Conservation (phyloP, 2,329 filamentous ascomycete species). For the Alternaria metachromatica region DNA sequence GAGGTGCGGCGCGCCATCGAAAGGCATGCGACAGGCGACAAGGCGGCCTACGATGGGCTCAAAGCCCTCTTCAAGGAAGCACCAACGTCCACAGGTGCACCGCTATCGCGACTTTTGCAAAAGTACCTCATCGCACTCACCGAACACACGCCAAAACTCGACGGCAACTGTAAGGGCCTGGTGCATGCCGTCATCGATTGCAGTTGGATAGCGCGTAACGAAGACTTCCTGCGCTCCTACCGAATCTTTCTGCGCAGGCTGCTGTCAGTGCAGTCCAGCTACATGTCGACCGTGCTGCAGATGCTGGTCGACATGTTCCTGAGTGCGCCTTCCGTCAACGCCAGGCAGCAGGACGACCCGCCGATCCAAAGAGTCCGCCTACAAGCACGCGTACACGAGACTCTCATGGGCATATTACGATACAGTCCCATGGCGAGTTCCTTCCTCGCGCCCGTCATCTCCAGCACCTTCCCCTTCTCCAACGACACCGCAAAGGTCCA, state of each 20-base stretch:
- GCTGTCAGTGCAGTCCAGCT: conserved; percentile 81
- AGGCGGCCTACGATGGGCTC: conserved; percentile 63
- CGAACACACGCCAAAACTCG: conserved; percentile 62
- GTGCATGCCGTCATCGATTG: conserved; percentile 65
- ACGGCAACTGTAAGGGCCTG: conserved; percentile 63
- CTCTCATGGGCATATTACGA: conserved; percentile 76
- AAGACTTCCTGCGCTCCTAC: conserved; percentile 64
- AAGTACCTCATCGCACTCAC: conserved; percentile 66
- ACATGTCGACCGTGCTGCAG: conserved; percentile 74
- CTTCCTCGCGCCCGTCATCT: conserved; percentile 71
- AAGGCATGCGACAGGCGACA: conserved; percentile 60
- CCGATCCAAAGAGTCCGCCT: conserved; percentile 69
- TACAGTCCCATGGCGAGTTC: conserved; percentile 81
- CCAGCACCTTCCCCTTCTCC: conserved; percentile 75
- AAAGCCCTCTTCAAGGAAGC: conserved; percentile 60
- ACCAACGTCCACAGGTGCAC: conserved; percentile 57
- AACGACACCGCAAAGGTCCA: conserved; percentile 80
- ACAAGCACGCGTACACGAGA: conserved; percentile 76
- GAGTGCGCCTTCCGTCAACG: conserved; percentile 61
- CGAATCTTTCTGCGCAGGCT: conserved; percentile 66
- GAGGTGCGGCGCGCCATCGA: conserved; percentile 66
- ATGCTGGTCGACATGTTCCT: conserved; percentile 84
- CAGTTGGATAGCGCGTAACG: conserved; percentile 68
- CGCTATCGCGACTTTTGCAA: conserved; percentile 59
- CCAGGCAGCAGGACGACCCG: conserved; percentile 61